Evolutionary conservation across 116 monocot genomes (phyloP).

Genomic region (Posidonia oceanica): DNA sequence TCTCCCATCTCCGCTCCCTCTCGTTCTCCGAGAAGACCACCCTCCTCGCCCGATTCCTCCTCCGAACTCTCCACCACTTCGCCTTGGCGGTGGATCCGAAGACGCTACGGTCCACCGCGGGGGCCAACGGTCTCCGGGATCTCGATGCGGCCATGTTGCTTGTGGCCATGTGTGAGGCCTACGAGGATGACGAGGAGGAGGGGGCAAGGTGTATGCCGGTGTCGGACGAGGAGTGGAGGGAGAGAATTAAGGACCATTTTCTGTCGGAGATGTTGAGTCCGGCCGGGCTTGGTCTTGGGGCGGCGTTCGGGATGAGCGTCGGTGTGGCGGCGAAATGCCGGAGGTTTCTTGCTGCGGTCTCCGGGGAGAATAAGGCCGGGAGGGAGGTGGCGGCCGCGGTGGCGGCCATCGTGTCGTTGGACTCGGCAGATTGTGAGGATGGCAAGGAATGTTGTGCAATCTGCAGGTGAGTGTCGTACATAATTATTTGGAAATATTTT

Average conservation of each 20-base stretch:
- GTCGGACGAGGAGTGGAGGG: conserved; percentile 38
- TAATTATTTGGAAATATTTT: neutral
- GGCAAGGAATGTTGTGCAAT: conserved; percentile 40
- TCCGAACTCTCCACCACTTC: conserved; percentile 27
- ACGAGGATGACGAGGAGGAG: conserved; percentile 17
- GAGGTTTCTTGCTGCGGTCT: conserved; percentile 31
- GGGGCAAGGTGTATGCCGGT: neutral
- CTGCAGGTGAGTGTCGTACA: neutral
- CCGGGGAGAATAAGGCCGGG: conserved; percentile 13
- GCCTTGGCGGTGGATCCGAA: conserved; percentile 29
- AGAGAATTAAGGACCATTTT: conserved; percentile 22
- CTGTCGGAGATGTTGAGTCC: conserved; percentile 21
- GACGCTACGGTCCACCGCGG: conserved; percentile 11
- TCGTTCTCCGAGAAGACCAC: conserved; percentile 20
- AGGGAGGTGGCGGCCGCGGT: conserved; percentile 22
- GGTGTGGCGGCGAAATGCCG: conserved; percentile 52
- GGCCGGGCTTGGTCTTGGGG: conserved; percentile 44
- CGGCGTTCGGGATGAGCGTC: conserved; percentile 19
- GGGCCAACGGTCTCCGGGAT: conserved; percentile 26
- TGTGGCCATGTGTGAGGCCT: conserved; percentile 63
- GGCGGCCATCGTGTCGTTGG: conserved; percentile 46
- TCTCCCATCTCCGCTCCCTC: conserved; percentile 54
- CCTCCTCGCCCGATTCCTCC: conserved; percentile 38
- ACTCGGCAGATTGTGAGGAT: conserved; percentile 25
- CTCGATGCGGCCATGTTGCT: conserved; percentile 76